Evolutionary conservation across 1,284 basidiomycete genomes (phyloP), one percentile per base, ranked within the genome.

Genomic region (Cutaneotrichosporon sp.): DNA sequence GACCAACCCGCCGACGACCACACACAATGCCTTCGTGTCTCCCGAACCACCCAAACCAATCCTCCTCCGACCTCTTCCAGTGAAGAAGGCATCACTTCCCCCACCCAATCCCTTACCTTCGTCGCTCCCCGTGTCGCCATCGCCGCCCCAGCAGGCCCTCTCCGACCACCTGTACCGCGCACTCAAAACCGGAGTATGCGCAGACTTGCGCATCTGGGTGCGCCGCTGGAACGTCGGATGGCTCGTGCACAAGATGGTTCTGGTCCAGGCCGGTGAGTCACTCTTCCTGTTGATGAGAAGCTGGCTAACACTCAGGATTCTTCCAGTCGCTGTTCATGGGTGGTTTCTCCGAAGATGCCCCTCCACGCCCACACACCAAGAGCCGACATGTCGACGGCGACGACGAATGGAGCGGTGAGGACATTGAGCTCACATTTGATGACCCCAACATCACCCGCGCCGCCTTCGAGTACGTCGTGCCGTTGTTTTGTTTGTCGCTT

Each of bases 391-490:
- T 49, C 31, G 46, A 58, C 5, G 21, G n/a, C 16, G 50, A 50
- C 5, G 69, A 70, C 51, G 69, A 73, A 1, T 76, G 77, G 77
- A 36, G 47, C 2, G 76, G 74, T 53, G 76, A 85, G 66, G 82
- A 83, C 67, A 81, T 94, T 52, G 84, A 88, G 67, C 82, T 95
- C 47, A 83, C 84, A 42, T 90, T 95, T 66, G 89, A 92, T 71
- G 91, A 95, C 74, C 85, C 83, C 10, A 94, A 94, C 74, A 93
- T 94, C 74, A 92, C 90, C 9, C 84, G 91, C 67, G 85, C 90
- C 72, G 82, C 82, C 2, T 84, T 85, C 65, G 83, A 84, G 83
- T 83, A 71, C 72, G 83, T 80, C 8, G 2, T 40, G 10, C 38
- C 47, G 40, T 36, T n/a, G 34, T 58, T 13, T n/a, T 50, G 18